A percentile compares a stretch with the other conserved stretches of the same genome.
Conservation (phyloP, 1,284 basidiomycete species). For the Grifola frondosa region DNA sequence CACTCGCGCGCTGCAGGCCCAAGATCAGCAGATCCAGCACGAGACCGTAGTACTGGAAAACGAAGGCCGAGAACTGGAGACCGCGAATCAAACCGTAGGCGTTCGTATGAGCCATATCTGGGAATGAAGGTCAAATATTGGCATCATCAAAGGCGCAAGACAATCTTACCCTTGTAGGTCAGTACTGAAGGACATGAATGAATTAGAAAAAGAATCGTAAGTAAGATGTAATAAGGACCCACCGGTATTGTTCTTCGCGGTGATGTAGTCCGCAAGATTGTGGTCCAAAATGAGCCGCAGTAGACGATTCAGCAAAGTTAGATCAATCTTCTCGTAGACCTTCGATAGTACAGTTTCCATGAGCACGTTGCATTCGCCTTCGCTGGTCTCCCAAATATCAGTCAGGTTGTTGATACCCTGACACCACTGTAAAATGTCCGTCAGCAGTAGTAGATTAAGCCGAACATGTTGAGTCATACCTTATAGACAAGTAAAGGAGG, state of each 20-base stretch:
- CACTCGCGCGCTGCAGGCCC: constrained; percentile 90
- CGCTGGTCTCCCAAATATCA: constrained; percentile 95
- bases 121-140: constrained; percentile 4
- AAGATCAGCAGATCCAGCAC: constrained; percentile 91
- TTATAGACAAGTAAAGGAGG: constrained; percentile 97
- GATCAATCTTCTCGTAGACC: constrained; percentile 97
- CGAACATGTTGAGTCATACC: no score
- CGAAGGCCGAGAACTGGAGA: constrained; percentile 94
- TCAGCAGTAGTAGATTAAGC: constrained; percentile 22
- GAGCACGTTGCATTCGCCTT: constrained; percentile 95
- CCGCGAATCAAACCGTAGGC: constrained; percentile 92
- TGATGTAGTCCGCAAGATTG: constrained; percentile 97
- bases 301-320: constrained; percentile 91
- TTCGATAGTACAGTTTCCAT: constrained; percentile 97
- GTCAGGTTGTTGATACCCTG: constrained; percentile 93
- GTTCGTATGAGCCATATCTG: constrained; percentile 89
- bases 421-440: no score
- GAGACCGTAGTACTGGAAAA: constrained; percentile 95
- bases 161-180: constrained; percentile 80
- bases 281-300: constrained; percentile 94
- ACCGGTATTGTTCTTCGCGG: constrained; percentile 94
- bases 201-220: constrained; percentile 3
- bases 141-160: background rate
- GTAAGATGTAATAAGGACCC: constrained; percentile 14
- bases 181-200: constrained; percentile 46